phyloP scores from a whole-genome alignment of 192 early-diverging fungal species.

The Pecoramyces ruminantium region DNA sequence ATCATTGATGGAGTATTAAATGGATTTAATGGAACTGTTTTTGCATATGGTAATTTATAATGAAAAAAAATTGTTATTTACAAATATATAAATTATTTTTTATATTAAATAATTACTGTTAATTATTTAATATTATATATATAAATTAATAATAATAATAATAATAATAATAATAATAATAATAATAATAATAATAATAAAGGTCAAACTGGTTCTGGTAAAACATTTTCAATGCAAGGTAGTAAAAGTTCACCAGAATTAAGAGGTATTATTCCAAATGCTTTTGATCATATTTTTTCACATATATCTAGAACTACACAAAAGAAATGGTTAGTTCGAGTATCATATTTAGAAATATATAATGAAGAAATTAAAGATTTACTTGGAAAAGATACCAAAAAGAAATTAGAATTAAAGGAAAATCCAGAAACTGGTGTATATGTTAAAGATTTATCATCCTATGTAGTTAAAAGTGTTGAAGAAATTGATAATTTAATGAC shows the following conservation, averaged over 20 bases:
- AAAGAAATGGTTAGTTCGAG: slow-evolving; percentile 42
- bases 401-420: slow-evolving; percentile 35
- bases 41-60: slow-evolving; percentile 26
- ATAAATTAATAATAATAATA: too few species aligned
- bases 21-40: slow-evolving; percentile 48
- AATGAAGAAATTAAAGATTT: slow-evolving; percentile 36
- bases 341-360: slow-evolving; percentile 37
- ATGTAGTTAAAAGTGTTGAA: slow-evolving; percentile 34
- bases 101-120: too few species aligned
- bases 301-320: slow-evolving; percentile 29
- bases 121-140: too few species aligned
- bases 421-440: slow-evolving; percentile 49
- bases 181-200: not conserved
- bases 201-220: slow-evolving; percentile 35
- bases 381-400: slow-evolving; percentile 16
- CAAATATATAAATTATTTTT: too few species aligned
- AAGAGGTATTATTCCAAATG: slow-evolving; percentile 39
- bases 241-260: slow-evolving; percentile 23
- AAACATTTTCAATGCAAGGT: slow-evolving; percentile 47
- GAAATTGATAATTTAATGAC: slow-evolving; percentile 37
- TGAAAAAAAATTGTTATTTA: too few species aligned
- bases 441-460: slow-evolving; percentile 33
- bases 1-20: slow-evolving; percentile 38
- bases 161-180: too few species aligned
- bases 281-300: slow-evolving; percentile 44